Base-by-base conservation (phyloP, 2,329 filamentous ascomycete genomes). In the Fusarium acutatum region DNA sequence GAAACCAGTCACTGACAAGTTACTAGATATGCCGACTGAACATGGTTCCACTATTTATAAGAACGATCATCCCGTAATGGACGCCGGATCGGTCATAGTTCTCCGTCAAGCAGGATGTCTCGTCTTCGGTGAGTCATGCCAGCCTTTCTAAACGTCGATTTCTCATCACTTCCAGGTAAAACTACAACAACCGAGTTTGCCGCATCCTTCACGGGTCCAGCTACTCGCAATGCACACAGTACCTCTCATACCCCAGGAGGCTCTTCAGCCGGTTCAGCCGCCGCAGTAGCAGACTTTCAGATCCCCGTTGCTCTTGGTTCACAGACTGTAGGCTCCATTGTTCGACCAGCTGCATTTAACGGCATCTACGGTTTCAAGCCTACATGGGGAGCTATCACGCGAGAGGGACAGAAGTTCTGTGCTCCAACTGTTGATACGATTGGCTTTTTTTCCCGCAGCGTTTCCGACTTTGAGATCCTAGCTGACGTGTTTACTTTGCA, bases 321-420 rank as follows among this genome's bases (percentile, higher is more conserved):
- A 0, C 91, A 93, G 76, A 94, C 91, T 0, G 89, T 88, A 5
- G 91, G 91, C 0, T 91, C 88, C 66, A 88, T 85, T 1, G 88
- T 93, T 49, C 86, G 91, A 0, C 91, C 91, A 0, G 91, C 84
- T 0, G 89, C 89, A 0, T 93, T 88, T 81, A 92, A 89, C 68
- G 91, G 91, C 11, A 84, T 90, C 9, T 93, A 90, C 64, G 90
- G 85, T 0, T 82, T 92, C 61, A 93, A 93, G 77, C 90, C 91
- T 5, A 93, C 90, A 0, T 92, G 89, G 89, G 88, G 88, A 61
- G 81, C 88, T 1, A 86, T 93, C 38, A 89, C 87, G 0, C 84
- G 89, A 0, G 91, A 93, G 75, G 91, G 91, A 0, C 84, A 87
- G 49, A 90, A 88, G 77, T 82, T 89, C 5, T 91, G 88, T 73